Conservation (phyloP, 2,329 filamentous ascomycete genomes). For the Tolypocladium capitatum region DNA sequence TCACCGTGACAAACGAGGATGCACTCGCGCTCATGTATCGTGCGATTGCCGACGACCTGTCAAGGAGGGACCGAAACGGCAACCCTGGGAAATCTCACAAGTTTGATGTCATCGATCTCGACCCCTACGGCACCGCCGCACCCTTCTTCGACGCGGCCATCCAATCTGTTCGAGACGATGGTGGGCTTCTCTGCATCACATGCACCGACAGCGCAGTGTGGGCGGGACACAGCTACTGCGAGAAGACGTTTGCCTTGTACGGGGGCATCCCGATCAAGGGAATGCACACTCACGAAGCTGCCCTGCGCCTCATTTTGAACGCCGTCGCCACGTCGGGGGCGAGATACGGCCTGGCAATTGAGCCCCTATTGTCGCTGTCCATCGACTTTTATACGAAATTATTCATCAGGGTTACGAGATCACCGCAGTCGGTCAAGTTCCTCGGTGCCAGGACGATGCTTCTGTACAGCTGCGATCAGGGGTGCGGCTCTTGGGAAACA, state of each 20-base stretch:
- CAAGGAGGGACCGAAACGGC: slow-evolving; percentile 25
- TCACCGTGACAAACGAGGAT: slow-evolving; percentile 65
- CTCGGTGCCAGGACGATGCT: slow-evolving; percentile 84
- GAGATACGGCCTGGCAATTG: slow-evolving; percentile 75
- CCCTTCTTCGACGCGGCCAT: slow-evolving; percentile 87
- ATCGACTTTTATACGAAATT: slow-evolving; percentile 92
- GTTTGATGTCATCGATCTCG: slow-evolving; percentile 92
- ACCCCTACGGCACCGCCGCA: slow-evolving; percentile 88
- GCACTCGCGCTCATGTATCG: slow-evolving; percentile 87
- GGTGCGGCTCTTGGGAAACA: slow-evolving; percentile 83
- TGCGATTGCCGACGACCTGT: slow-evolving; percentile 40
- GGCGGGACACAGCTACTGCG: slow-evolving; percentile 84
- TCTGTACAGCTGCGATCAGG: slow-evolving; percentile 78
- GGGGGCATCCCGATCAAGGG: slow-evolving; percentile 82
- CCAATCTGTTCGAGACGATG: slow-evolving; percentile 70
- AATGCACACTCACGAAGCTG: slow-evolving; percentile 74
- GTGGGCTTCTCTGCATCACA: slow-evolving; percentile 84
- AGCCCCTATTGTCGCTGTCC: slow-evolving; percentile 81
- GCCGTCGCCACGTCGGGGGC: slow-evolving; percentile 68
- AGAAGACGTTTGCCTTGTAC: slow-evolving; percentile 91
- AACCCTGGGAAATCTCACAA: slow-evolving; percentile 30
- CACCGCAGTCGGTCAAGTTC: slow-evolving; percentile 79
- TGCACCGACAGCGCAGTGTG: slow-evolving; percentile 95
- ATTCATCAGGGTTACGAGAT: slow-evolving; percentile 71
- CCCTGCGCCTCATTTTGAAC: slow-evolving; percentile 74